These are phyloP conservation scores for Solanum bukasovii DNA, from an alignment of 257 asterid genomes.

Conservation along the genomic window DNA sequence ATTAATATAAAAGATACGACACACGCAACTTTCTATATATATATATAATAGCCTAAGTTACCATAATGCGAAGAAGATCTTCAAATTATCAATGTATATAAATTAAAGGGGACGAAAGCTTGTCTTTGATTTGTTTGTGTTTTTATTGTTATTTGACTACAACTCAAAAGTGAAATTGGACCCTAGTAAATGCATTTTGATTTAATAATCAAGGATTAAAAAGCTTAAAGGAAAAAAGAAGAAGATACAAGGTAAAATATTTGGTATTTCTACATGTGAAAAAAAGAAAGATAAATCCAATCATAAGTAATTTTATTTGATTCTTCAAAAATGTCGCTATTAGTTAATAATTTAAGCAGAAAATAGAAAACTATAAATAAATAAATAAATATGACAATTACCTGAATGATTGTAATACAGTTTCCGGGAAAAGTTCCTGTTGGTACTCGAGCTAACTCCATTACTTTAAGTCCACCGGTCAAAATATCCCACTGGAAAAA, in stretches of 20 bases:
- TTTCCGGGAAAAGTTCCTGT: conserved; percentile 49
- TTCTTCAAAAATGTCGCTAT: neutral
- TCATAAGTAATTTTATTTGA: neutral
- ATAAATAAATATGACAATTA: neutral
- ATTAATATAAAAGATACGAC: neutral
- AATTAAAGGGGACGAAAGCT: neutral
- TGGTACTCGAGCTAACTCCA: conserved; percentile 38
- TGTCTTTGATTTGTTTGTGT: neutral
- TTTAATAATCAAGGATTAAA: neutral
- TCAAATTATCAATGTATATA: neutral
- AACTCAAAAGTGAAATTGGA: neutral
- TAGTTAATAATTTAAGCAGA: neutral
- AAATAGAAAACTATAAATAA: no score
- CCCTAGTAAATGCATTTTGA: neutral
- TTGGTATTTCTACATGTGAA: neutral
- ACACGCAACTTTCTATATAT: no score
- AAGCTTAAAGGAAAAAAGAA: neutral
- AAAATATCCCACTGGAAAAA: conserved; percentile 58
- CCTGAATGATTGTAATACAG: conserved; percentile 53
- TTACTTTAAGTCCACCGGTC: conserved; percentile 28
- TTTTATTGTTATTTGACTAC: neutral
- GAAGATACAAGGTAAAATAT: neutral
- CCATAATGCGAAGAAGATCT: neutral
- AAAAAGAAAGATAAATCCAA: neutral
- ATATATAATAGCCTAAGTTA: neutral